These are phyloP conservation scores for Xylariaceae sp. DNA, from an alignment of 2,329 filamentous ascomycete genomes.

Conservation along the genomic window DNA sequence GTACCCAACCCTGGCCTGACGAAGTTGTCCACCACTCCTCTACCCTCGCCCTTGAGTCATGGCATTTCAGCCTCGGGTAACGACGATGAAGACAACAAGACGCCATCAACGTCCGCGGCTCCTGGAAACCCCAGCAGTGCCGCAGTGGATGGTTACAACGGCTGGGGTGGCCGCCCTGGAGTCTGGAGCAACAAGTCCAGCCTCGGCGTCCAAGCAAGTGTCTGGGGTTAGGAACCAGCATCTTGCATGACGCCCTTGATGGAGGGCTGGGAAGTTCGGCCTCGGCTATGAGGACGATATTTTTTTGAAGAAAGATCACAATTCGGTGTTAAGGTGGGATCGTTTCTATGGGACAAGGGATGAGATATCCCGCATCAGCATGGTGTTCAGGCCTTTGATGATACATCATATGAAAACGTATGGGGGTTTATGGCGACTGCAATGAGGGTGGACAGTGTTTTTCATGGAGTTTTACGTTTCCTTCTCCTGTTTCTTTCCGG, in stretches of 20 bases:
- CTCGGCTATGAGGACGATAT: background rate
- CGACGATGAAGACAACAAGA: conserved; percentile 42
- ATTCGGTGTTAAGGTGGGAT: conserved; percentile 33
- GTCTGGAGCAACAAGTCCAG: conserved; percentile 82
- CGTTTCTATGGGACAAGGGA: conserved; percentile 27
- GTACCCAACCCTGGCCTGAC: conserved; percentile 56
- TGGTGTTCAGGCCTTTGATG: conserved; percentile 34
- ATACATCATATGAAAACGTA: conserved; percentile 28
- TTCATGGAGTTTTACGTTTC: conserved; percentile 16
- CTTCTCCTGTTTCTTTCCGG: conserved; percentile 15
- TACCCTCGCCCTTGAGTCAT: conserved; percentile 81
- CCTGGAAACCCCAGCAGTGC: conserved; percentile 52
- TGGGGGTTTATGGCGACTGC: conserved; percentile 9
- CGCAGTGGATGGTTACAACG: conserved; percentile 45
- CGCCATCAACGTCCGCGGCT: conserved; percentile 40
- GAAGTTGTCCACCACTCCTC: conserved; percentile 82
- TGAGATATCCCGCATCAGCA: conserved; percentile 35
- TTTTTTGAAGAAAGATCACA: conserved; percentile 18
- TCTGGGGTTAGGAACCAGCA: conserved; percentile 67
- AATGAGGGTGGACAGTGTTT: conserved; percentile 17
- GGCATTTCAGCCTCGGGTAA: conserved; percentile 55
- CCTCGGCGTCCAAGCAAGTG: conserved; percentile 82
- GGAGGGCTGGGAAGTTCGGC: background rate
- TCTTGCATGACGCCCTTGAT: conserved; percentile 8
- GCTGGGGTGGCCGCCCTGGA: conserved; percentile 74